phyloP scores from a whole-genome alignment of 208 protist species.

The Trypanosoma boissoni region DNA sequence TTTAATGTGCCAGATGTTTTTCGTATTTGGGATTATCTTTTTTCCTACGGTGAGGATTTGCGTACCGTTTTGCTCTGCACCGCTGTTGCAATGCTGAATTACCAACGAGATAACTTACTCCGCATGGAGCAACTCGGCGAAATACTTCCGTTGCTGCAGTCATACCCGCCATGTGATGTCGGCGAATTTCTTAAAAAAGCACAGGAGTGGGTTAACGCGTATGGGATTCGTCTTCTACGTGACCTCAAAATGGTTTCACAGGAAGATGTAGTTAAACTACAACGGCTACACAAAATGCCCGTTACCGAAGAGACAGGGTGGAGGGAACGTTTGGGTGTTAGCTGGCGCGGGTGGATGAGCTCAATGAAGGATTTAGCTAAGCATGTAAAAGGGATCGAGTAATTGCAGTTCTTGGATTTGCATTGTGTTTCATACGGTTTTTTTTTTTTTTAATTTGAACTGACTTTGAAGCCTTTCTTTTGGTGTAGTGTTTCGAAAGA shows the following conservation, averaged over 20 bases:
- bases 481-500: not conserved
- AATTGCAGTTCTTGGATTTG: not conserved
- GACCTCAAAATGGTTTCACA: conserved; percentile 33
- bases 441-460: conserved; percentile 18
- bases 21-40: conserved; percentile 85
- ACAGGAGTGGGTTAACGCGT: conserved; percentile 46
- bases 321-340: too few species aligned
- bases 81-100: conserved; percentile 54
- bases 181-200: conserved; percentile 55
- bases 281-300: conserved; percentile 26
- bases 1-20: conserved; percentile 75
- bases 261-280: conserved; percentile 33
- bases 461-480: not conserved
- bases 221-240: conserved; percentile 35
- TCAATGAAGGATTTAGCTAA: conserved; percentile 16
- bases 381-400: not conserved
- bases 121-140: conserved; percentile 30
- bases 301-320: not conserved
- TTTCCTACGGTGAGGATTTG: conserved; percentile 69
- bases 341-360: conserved; percentile 8
- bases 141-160: conserved; percentile 62
- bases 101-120: conserved; percentile 44
- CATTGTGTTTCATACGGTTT: not conserved
- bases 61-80: conserved; percentile 46
- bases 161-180: conserved; percentile 50